phyloP scores from a whole-genome alignment of 2,329 filamentous ascomycete species.

The Cladorrhinum sp. region DNA sequence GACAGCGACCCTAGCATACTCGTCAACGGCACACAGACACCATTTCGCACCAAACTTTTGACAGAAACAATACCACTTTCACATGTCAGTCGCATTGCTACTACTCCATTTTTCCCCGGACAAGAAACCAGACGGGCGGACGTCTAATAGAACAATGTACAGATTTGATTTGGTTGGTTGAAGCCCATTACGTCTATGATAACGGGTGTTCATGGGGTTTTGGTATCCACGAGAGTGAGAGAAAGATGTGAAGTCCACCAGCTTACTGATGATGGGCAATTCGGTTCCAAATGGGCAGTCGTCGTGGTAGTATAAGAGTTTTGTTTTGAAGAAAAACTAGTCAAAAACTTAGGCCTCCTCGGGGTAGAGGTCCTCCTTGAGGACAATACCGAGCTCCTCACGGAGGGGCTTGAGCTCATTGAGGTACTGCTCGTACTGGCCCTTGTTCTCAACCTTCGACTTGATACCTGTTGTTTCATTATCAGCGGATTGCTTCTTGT shows the following conservation, averaged over 20 bases:
- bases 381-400: conserved; percentile 85
- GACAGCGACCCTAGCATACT: not conserved
- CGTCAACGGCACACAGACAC: not conserved
- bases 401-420: conserved; percentile 87
- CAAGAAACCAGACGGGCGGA: not conserved
- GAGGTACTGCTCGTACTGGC: conserved; percentile 95
- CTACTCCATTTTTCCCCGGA: not conserved
- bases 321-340: not conserved
- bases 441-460: conserved; percentile 98
- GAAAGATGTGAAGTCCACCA: not conserved
- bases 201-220: not conserved
- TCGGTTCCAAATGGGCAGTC: not conserved
- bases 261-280: not conserved
- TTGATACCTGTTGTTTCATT: conserved; percentile 75
- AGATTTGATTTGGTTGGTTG: not conserved
- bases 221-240: not conserved
- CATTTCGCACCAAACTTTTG: not conserved
- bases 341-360: conserved; percentile 36
- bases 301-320: not conserved
- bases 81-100: not conserved
- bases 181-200: not conserved
- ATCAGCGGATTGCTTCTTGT: conserved; percentile 4
- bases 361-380: conserved; percentile 93
- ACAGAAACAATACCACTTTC: not conserved
- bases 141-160: not conserved